Conservation (phyloP, 2,329 filamentous ascomycete species). For the Aspergillus sp. region DNA sequence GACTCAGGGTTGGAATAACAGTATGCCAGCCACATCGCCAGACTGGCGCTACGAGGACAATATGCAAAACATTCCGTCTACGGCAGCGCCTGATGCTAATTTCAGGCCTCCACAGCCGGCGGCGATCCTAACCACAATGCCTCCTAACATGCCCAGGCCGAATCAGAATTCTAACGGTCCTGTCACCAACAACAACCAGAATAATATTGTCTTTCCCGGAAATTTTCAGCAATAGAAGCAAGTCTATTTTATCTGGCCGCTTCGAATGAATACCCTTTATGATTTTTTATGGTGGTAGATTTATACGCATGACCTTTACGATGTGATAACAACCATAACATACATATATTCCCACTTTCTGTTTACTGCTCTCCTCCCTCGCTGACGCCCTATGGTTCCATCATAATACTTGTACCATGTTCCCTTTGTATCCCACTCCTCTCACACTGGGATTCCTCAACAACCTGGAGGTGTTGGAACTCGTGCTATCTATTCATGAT, state of each 20-base stretch:
- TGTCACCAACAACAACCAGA: constrained; percentile 3
- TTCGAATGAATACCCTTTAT: not conserved
- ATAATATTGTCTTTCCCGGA: constrained; percentile 10
- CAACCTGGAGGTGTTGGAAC: not conserved
- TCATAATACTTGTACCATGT: not conserved
- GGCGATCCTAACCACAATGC: constrained; percentile 5
- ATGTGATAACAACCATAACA: not conserved
- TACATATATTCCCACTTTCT: not conserved
- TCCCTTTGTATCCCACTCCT: not conserved
- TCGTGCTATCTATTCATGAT: not conserved
- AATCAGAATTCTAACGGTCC: constrained; percentile 7
- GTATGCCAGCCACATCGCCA: constrained; percentile 15
- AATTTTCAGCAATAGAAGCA: constrained; percentile 12
- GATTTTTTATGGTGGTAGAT: not conserved
- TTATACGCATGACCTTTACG: not conserved
- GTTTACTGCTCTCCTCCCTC: not conserved
- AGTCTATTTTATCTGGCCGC: not conserved
- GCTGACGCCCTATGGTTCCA: not conserved
- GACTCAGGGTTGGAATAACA: constrained; percentile 35
- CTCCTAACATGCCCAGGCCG: constrained; percentile 6
- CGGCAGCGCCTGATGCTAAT: constrained; percentile 8
- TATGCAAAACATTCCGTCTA: constrained; percentile 9
- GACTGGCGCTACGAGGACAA: constrained; percentile 14
- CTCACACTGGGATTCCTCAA: not conserved
- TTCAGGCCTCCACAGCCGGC: constrained; percentile 8